A percentile compares a stretch with the other conserved stretches of the same genome.
phyloP scores from a whole-genome alignment of 805 yeast species.

The Nakazawaea pomicola region DNA sequence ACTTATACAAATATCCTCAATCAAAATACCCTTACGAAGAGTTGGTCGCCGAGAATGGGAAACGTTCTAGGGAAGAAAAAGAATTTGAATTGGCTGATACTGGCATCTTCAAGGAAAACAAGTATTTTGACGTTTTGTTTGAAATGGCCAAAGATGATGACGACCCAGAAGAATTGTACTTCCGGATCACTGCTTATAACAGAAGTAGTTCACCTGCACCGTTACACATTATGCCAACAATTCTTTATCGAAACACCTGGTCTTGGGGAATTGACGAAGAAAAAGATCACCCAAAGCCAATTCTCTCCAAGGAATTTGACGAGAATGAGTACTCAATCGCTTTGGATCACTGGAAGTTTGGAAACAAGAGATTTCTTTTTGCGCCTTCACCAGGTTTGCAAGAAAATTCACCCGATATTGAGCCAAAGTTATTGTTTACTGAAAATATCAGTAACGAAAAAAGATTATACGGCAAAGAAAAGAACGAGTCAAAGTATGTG shows the following conservation, averaged over 20 bases:
- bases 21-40: slow-evolving; percentile 75
- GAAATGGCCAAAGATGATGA: slow-evolving; percentile 86
- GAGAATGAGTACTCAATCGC: slow-evolving; percentile 44
- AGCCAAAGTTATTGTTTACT: slow-evolving; percentile 75
- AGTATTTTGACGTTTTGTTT: slow-evolving; percentile 82
- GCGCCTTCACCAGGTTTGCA: slow-evolving; percentile 79
- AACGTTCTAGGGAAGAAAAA: slow-evolving; percentile 58
- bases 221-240: slow-evolving; percentile 78
- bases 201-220: slow-evolving; percentile 84
- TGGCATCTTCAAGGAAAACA: slow-evolving; percentile 61
- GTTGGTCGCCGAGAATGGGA: slow-evolving; percentile 60
- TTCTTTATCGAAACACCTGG: slow-evolving; percentile 87
- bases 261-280: slow-evolving; percentile 70
- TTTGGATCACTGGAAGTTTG: slow-evolving; percentile 65
- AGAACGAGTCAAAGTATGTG: slow-evolving; percentile 54
- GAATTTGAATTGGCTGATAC: slow-evolving; percentile 88
- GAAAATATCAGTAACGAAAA: slow-evolving; percentile 82
- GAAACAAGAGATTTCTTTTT: slow-evolving; percentile 59
- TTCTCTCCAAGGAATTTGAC: slow-evolving; percentile 32
- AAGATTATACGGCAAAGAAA: slow-evolving; percentile 53
- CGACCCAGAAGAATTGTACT: slow-evolving; percentile 73
- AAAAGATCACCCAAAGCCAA: slow-evolving; percentile 44
- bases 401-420: slow-evolving; percentile 59
- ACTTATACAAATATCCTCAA: slow-evolving; percentile 90
- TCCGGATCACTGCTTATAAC: slow-evolving; percentile 84